Conservation (phyloP, 768 basidiomycete species). For the Boletus reticuloceps region DNA sequence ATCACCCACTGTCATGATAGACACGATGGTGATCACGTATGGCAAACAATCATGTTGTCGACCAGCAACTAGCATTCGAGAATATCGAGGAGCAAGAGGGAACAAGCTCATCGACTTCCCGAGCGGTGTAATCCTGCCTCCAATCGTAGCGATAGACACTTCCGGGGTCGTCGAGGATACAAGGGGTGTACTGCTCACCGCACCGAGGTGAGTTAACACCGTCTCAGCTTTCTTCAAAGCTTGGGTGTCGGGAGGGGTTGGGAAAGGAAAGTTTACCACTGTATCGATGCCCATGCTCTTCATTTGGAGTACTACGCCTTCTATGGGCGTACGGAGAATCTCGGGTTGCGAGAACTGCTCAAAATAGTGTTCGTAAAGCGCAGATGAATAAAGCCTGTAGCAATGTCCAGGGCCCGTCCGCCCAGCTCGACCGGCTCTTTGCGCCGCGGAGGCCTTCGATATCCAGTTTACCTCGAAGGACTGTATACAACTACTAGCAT, state of each 20-base stretch:
- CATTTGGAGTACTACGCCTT: slow-evolving; percentile 97
- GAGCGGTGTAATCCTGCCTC: slow-evolving; percentile 78
- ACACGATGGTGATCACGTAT: slow-evolving; percentile 88
- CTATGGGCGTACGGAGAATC: slow-evolving; percentile 93
- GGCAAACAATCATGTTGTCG: slow-evolving; percentile 88
- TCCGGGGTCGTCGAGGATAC: slow-evolving; percentile 17
- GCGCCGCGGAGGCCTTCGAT: slow-evolving; percentile 92
- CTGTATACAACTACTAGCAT: slow-evolving; percentile 79
- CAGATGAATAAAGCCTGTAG: slow-evolving; percentile 94
- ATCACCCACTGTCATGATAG: slow-evolving; percentile 90
- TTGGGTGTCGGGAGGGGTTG: slow-evolving; percentile 84
- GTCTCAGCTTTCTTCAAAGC: slow-evolving; percentile 80
- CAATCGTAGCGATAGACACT: slow-evolving; percentile 29
- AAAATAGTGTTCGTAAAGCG: slow-evolving; percentile 92
- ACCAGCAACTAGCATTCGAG: slow-evolving; percentile 90
- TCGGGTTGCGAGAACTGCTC: slow-evolving; percentile 86
- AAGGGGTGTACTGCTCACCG: slow-evolving; percentile 47
- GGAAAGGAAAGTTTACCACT: slow-evolving; percentile 97
- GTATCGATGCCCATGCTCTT: slow-evolving; percentile 98
- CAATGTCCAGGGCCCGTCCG: slow-evolving; percentile 98
- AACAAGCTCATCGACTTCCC: slow-evolving; percentile 94
- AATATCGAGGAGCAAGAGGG: slow-evolving; percentile 90
- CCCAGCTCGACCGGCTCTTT: slow-evolving; percentile 94
- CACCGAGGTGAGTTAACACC: slow-evolving; percentile 78
- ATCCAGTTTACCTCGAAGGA: slow-evolving; percentile 92